Percentiles rank a stretch among this genome's conserved stretches.
These are phyloP conservation scores for Euphorbia pulcherrima DNA, from an alignment of 345 rosid species.

Conservation along the genomic window DNA sequence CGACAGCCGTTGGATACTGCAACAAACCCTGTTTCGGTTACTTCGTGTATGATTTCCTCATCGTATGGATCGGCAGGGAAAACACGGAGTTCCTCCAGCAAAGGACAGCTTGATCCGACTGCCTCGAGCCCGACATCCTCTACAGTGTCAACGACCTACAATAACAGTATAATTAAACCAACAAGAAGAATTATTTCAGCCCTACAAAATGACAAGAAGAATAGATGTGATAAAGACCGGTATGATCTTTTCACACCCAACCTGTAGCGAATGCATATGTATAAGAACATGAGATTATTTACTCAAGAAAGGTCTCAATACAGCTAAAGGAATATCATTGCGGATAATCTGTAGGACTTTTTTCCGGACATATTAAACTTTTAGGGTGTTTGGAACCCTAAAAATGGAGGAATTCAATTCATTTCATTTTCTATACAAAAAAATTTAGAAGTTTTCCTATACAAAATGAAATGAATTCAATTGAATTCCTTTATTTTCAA, in stretches of 20 bases:
- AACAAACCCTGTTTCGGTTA: slow-evolving; percentile 58
- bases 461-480: no score
- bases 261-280: background rate
- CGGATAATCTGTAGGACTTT: background rate
- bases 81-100: slow-evolving; percentile 69
- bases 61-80: slow-evolving; percentile 65
- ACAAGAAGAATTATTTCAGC: background rate
- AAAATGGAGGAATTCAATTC: no score
- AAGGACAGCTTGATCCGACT: slow-evolving; percentile 46
- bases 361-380: background rate
- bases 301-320: background rate
- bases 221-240: background rate
- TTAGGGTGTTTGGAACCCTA: no score
- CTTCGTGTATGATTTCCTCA: slow-evolving; percentile 44
- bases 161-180: slow-evolving; percentile 3
- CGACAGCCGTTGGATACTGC: slow-evolving; percentile 60
- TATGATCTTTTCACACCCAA: background rate
- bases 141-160: slow-evolving; percentile 62
- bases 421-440: no score
- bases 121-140: slow-evolving; percentile 66
- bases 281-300: background rate
- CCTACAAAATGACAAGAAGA: no score
- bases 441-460: no score
- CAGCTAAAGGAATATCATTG: background rate
- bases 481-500: no score